Evolutionary conservation across 495 filamentous ascomycete species (phyloP), one percentile per base, ranked within the genome.

Genomic region (Penicillium daleae): DNA sequence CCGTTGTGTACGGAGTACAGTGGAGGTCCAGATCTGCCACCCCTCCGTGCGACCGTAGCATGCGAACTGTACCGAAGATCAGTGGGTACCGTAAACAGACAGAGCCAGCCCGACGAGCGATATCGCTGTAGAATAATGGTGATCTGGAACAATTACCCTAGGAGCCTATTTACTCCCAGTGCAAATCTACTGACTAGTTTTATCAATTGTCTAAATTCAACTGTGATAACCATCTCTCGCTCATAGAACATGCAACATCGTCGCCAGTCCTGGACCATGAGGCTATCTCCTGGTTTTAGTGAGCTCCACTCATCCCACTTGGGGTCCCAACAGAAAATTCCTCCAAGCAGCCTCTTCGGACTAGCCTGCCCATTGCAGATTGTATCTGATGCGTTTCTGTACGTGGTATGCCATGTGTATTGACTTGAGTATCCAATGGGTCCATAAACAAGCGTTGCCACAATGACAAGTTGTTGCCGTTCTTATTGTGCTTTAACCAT

Each of bases 301-400:
- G 10, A 21, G 39, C 59, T 56, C 59, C 63, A 66, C 64, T 33
- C 59, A 66, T 66, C 64, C 64, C 64, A 66, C 64, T 62, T 66
- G 32, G 59, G 27, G 50, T 35, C 64, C 56, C 64, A 66, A 56
- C 64, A 59, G 53, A 62, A 59, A 31, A 54, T 50, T 50, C 26
- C 46, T 29, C 46, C 22, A 29, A 51, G 29, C 57, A 51, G 32
- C 56, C 24, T 33, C 57, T 29, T 37, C 31, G 46, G 26, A n/a
- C 46, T 26, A 50, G 29, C 46, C 13, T 50, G 46, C 46, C 46
- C 24, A 24, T 26, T 26, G 15, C 46, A 50, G 24, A 29, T 13
- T 27, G 12, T 17, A 7, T n/a, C 15, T 26, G 21, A 22, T 46
- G 21, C 8, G 1, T 56, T 32, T 32, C n/a, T 57, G 37, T 13